These are phyloP conservation scores for Pseudozyma hubeiensis DNA, from an alignment of 1,284 basidiomycete species.

Conservation along the genomic window DNA sequence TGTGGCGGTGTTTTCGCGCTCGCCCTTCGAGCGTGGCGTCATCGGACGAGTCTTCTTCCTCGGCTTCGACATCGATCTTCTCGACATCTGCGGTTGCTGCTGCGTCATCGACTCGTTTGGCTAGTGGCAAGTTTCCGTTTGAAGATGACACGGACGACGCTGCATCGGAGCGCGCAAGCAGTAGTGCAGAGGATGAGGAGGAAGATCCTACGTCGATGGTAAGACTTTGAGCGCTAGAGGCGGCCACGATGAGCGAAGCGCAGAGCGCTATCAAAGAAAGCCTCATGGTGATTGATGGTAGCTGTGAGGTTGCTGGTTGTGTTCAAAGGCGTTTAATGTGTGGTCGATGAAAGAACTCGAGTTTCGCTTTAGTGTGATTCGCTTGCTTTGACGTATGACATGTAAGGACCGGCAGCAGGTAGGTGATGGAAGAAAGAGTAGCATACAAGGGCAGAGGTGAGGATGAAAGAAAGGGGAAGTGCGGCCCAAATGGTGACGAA, in stretches of 20 bases:
- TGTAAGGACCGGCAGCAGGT: too few relatives aligned
- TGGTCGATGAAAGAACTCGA: too few relatives aligned
- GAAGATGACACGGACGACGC: constrained; percentile 1
- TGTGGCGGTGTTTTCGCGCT: constrained; percentile 4
- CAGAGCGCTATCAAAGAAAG: constrained; percentile 17
- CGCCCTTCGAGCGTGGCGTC: constrained; percentile 12
- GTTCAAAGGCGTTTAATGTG: not conserved
- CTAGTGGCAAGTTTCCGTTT: not conserved
- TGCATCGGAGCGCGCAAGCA: constrained; percentile 10
- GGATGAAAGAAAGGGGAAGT: too few relatives aligned
- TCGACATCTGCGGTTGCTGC: not conserved
- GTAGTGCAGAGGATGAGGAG: constrained; percentile 7
- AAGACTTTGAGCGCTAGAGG: constrained; percentile 20
- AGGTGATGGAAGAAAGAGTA: too few relatives aligned
- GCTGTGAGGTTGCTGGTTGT: not conserved
- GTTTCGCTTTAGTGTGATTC: too few relatives aligned
- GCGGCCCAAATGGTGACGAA: too few relatives aligned
- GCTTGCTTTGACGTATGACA: too few relatives aligned
- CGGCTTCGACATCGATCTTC: not conserved
- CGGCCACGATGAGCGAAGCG: constrained; percentile 17
- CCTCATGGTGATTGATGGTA: constrained; percentile 10
- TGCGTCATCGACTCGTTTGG: constrained; percentile 2
- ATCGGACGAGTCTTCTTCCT: constrained; percentile 1
- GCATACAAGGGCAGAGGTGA: too few relatives aligned
- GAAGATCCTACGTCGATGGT: constrained; percentile 4